Base-by-base conservation (phyloP, 2,329 filamentous ascomycete genomes). In the Microdochium trichocladiopsis region DNA sequence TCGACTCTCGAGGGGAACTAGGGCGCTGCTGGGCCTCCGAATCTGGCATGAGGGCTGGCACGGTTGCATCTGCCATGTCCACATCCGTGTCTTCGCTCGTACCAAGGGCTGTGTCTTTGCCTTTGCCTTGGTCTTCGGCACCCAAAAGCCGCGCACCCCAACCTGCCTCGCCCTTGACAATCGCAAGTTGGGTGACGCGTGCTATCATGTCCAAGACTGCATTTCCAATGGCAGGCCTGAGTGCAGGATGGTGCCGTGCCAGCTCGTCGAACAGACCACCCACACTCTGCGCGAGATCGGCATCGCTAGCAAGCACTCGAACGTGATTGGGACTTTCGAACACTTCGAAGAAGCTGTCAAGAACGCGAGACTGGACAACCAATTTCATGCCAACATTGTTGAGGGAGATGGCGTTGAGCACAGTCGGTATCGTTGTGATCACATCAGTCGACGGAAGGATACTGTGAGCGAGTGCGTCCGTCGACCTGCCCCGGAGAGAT, bases 281-380 rank as follows among this genome's bases (percentile, higher is more conserved):
- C 49, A 99, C 79, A 37, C 83, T 82, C 25, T 80, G 80, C 10
- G 92, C 80, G 53, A 95, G 76, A 33, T 77, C 74, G 4, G 79
- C 74, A 58, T 96, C 93, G 36, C 77, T 75, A 56, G 89, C 84
- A 78, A 99, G 84, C 57, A 86, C 87, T 60, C 88, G 89, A 53
- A 99, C 84, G 69, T 99, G 95, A 16, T 84, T 80, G 2, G 91
- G 85, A 58, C 90, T 97, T 68, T 96, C 90, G 58, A 99, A 99
- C n/a, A 97, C 90, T 65, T 96, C 90, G 58, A 99, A 87, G 66
- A 92, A 97, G 59, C 84, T 88, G 52, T 92, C 86, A 47, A 99
- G 77, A 2, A 90, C 92, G 53, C 83, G 79, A 0, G 92, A 96
- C 0, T 84, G 80, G 53, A 90, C 84, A 61, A 99, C 95, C 64